Evolutionary conservation across 2,329 filamentous ascomycete genomes (phyloP).

Genomic region (Rutstroemia sp.): DNA sequence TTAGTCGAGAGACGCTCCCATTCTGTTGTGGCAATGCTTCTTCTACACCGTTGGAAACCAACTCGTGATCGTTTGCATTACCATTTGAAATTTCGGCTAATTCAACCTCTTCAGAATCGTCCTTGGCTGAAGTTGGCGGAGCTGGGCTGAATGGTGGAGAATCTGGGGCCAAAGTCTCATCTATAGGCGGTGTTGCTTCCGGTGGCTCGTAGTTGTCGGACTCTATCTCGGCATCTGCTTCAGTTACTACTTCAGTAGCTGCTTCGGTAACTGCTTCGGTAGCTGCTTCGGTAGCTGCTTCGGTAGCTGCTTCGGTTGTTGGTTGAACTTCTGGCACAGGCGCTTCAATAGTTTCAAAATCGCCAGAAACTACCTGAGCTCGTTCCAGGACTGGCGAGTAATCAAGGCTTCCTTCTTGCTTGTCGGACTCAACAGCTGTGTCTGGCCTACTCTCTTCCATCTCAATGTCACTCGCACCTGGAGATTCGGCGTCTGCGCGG

Average conservation of each 20-base stretch:
- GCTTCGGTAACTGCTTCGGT: no score
- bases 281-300: no score
- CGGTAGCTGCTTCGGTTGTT: no score
- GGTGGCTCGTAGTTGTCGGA: conserved; percentile 52
- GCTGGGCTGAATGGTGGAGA: conserved; percentile 38
- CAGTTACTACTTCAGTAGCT: no score
- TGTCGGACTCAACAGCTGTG: conserved; percentile 12
- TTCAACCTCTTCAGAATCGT: conserved; percentile 13
- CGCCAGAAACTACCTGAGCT: not conserved
- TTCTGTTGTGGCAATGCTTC: conserved; percentile 12
- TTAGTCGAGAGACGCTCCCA: conserved; percentile 12
- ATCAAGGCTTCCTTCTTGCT: conserved; percentile 16
- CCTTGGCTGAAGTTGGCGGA: conserved; percentile 28
- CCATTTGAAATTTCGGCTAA: conserved; percentile 7
- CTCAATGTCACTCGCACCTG: conserved; percentile 14
- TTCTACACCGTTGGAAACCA: conserved; percentile 13
- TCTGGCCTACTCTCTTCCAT: conserved; percentile 20
- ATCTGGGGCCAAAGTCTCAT: conserved; percentile 13
- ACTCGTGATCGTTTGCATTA: conserved; percentile 11
- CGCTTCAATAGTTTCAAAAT: not conserved
- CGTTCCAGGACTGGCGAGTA: conserved; percentile 22
- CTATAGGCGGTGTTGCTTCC: conserved; percentile 30
- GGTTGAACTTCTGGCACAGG: not conserved
- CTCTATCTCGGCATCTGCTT: conserved; percentile 15
- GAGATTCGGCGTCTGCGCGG: conserved; percentile 24